phyloP scores from a whole-genome alignment of 495 filamentous ascomycete genomes.

The Xylona heveae region DNA sequence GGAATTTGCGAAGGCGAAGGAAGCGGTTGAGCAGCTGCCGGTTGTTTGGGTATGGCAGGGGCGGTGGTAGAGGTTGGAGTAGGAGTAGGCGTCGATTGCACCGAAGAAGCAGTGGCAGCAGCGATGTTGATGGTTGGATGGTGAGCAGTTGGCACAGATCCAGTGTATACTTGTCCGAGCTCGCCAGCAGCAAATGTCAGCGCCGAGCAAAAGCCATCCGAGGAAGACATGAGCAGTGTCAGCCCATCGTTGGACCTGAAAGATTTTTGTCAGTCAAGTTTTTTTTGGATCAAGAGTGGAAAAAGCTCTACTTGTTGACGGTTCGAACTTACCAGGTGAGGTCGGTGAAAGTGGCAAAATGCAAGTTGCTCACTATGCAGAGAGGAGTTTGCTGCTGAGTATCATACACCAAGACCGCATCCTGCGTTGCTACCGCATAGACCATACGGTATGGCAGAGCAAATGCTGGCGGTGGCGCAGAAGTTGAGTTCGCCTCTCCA shows the following conservation, averaged over 20 bases:
- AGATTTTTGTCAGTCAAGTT: conserved; percentile 13
- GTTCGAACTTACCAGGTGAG: conserved; percentile 70
- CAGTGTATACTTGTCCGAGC: conserved; percentile 67
- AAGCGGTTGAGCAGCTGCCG: neutral
- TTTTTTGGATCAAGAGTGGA: neutral
- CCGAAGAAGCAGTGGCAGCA: conserved; percentile 22
- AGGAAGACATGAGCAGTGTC: conserved; percentile 86
- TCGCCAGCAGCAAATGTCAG: conserved; percentile 70
- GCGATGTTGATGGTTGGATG: conserved; percentile 16
- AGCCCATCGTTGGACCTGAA: conserved; percentile 81
- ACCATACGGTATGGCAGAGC: conserved; percentile 79
- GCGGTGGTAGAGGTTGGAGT: conserved; percentile 39
- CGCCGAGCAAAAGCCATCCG: conserved; percentile 91
- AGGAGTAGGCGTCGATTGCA: conserved; percentile 38
- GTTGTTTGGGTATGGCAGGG: neutral
- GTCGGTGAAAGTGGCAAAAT: conserved; percentile 95
- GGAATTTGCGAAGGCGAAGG: conserved; percentile 26
- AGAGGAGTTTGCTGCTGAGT: conserved; percentile 90
- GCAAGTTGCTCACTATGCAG: conserved; percentile 84
- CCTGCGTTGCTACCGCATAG: conserved; percentile 93
- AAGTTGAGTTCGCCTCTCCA: conserved; percentile 12
- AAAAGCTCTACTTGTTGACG: too few relatives aligned
- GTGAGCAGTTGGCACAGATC: conserved; percentile 32
- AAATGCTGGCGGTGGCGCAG: conserved; percentile 47
- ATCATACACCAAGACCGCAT: conserved; percentile 90